Percentiles rank a stretch among this genome's conserved stretches.
Conservation (phyloP, 2,329 filamentous ascomycete species). For the Erysiphe pulchra region DNA sequence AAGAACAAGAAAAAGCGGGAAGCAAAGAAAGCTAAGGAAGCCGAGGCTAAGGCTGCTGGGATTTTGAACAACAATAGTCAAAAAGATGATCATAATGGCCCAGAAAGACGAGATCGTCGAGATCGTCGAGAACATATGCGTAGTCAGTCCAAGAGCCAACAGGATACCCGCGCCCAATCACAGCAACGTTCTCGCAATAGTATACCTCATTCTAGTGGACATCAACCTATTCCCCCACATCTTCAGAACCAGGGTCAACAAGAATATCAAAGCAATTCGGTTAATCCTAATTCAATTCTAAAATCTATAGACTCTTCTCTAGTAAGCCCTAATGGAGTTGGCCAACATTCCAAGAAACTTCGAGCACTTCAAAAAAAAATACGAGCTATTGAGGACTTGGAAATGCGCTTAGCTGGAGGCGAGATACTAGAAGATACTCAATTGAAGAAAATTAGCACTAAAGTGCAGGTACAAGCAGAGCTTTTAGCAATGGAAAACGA, state of each 20-base stretch:
- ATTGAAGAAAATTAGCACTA: conserved; percentile 91
- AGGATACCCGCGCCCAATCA: conserved; percentile 19
- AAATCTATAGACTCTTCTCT: conserved; percentile 17
- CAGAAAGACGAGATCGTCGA: conserved; percentile 22
- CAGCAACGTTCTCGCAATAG: conserved; percentile 26
- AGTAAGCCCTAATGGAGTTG: conserved; percentile 28
- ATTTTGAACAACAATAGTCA: conserved; percentile 6
- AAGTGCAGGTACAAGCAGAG: conserved; percentile 62
- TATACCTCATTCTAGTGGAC: conserved; percentile 11
- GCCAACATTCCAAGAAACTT: conserved; percentile 80
- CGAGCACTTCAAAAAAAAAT: conserved; percentile 90
- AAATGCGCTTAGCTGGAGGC: conserved; percentile 81
- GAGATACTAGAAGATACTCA: conserved; percentile 98
- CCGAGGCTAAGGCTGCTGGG: conserved; percentile 31
- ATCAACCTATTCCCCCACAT: conserved; percentile 6
- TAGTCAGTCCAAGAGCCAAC: conserved; percentile 21
- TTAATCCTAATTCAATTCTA: conserved; percentile 5
- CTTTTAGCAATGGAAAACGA: conserved; percentile 24
- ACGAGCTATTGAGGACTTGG: conserved; percentile 86
- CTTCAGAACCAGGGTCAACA: conserved; percentile 1
- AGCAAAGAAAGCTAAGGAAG: conserved; percentile 73
- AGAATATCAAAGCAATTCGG: conserved; percentile 11
- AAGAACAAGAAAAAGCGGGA: conserved; percentile 99
- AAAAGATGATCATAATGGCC: conserved; percentile 4
- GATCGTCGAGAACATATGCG: conserved; percentile 22